Base-by-base conservation (phyloP, 1,139 yeast genomes). In the Barnettozyma hawaiiensis region DNA sequence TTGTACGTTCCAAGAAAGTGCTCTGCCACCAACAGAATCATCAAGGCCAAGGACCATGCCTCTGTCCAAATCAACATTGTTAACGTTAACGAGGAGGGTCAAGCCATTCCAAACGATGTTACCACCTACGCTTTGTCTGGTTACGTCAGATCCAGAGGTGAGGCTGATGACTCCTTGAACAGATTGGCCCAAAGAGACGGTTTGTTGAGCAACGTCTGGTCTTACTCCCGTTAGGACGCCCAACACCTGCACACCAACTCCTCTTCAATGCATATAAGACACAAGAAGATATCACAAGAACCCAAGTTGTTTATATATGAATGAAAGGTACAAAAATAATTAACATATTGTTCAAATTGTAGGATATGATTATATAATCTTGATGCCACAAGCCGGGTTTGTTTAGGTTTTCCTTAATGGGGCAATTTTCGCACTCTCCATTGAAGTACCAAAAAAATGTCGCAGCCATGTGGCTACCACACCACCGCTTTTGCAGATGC, bases 1-100 rank as follows among this genome's bases (percentile, higher is more conserved):
- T 90, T 92, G 76, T 92, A 92, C 95, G 96, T 92, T 76, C 99
- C 99, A 81, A 87, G 98, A 85, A 92, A 92, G 82, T 92, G 99
- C 82, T 92, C 97, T 76, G 99, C 98, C 70, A 89, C 98, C 78
- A 90, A 89, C 97, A 90, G 97, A 81, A 89, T 94, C 79, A 90
- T 92, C 83, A 89, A 87, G 82, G 94, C 98, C 69, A 90, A 92
- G 82, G 99, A 92, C 78, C 98, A 92, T 75, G 94, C 97, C 63
- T 86, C 97, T 59, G 97, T 94, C 64, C 98, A 92, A 72, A 78
- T 83, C 73, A 82, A 81, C 81, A 73, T 83, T 60, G 89, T 85
- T 63, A 79, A 81, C 70, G 87, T 83, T 66, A 97, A 92, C 70
- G 96, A 81, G 70, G 84, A 85, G 68, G 99, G 99, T 63, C 90